Percentiles rank a stretch among this genome's conserved stretches.
phyloP scores from a whole-genome alignment of 2,329 filamentous ascomycete genomes.

The Stachybotrys echinatus region DNA sequence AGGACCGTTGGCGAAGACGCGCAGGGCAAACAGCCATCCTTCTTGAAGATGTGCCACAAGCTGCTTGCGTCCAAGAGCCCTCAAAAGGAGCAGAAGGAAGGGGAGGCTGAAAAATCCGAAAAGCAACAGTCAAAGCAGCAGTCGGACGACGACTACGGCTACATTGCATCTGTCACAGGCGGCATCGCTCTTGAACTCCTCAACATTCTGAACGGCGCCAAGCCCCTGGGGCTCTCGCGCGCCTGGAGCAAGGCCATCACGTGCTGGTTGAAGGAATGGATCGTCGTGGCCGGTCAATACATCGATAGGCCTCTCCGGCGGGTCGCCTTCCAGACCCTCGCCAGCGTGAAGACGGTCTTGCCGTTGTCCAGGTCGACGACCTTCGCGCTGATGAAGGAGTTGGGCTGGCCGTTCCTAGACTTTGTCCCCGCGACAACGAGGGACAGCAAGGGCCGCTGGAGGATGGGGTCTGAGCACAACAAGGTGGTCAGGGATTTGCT shows the following conservation, averaged over 20 bases:
- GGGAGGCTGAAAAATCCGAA: no score
- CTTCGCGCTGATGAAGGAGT: no score
- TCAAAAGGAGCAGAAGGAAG: background rate
- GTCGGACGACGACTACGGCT: no score
- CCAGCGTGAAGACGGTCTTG: no score
- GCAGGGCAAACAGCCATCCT: background rate
- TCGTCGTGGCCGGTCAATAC: no score
- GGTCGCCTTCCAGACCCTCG: no score
- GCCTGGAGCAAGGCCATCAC: background rate
- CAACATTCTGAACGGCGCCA: background rate
- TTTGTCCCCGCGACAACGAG: background rate
- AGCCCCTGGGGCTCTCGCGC: background rate
- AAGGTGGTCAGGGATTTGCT: background rate
- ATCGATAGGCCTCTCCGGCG: no score
- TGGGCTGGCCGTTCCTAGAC: background rate
- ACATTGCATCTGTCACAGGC: no score
- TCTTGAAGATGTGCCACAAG: background rate
- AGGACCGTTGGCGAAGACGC: background rate
- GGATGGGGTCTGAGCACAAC: background rate
- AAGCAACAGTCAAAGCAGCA: no score
- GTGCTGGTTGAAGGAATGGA: background rate
- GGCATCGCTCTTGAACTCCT: background rate
- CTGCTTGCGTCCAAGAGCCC: background rate
- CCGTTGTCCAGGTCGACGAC: no score
- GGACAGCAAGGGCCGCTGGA: background rate